Evolutionary conservation across 208 protist species (phyloP).

Genomic region (Leishmania martiniquensis): DNA sequence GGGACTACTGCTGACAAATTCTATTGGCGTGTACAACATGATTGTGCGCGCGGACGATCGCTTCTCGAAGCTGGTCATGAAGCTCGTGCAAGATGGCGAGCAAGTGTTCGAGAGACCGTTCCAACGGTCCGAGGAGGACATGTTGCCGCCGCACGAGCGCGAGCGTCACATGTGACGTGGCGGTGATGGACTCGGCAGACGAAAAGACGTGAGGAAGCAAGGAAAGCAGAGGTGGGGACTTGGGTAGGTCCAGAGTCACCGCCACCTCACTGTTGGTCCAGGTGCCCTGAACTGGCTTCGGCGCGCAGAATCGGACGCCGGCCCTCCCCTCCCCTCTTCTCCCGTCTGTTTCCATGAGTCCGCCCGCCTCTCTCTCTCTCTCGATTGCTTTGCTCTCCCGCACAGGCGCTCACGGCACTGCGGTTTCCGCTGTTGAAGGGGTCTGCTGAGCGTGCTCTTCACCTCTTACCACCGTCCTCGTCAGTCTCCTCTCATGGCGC

Average conservation of each 20-base stretch:
- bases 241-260: background rate
- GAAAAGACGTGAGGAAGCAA: too few species aligned
- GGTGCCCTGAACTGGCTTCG: background rate
- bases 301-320: background rate
- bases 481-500: background rate
- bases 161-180: background rate
- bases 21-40: slow-evolving; percentile 26
- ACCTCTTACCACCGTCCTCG: background rate
- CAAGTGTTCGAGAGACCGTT: slow-evolving; percentile 20
- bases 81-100: slow-evolving; percentile 8
- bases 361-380: background rate
- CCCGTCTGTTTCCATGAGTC: too few species aligned
- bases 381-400: background rate
- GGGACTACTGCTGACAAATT: slow-evolving; percentile 37
- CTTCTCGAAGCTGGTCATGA: slow-evolving; percentile 22
- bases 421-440: too few species aligned
- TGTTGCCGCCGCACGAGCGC: slow-evolving; percentile 10
- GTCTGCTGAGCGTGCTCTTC: background rate
- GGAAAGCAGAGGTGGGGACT: background rate
- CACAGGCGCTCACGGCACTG: background rate
- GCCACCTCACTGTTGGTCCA: background rate
- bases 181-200: background rate
- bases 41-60: slow-evolving; percentile 27
- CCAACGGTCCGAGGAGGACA: slow-evolving; percentile 15
- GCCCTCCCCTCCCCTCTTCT: too few species aligned